Evolutionary conservation across 1,139 yeast genomes (phyloP).

Genomic region (Suhomyces terraborum): DNA sequence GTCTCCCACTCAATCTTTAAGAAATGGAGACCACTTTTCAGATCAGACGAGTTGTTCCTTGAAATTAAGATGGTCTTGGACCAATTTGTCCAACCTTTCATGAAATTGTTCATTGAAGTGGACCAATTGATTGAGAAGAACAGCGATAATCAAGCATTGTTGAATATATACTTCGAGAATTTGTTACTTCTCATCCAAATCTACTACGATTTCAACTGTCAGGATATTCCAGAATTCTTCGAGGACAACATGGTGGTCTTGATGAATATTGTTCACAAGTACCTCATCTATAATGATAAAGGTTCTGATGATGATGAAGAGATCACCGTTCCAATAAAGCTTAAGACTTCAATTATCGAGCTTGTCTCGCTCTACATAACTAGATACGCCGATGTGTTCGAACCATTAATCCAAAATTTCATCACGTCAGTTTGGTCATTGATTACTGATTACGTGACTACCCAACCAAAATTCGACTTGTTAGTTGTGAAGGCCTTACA

Average conservation of each 20-base stretch:
- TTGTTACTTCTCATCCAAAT: conserved; percentile 72
- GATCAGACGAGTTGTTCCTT: conserved; percentile 84
- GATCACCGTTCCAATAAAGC: conserved; percentile 67
- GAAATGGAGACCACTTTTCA: conserved; percentile 93
- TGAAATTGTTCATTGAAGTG: conserved; percentile 62
- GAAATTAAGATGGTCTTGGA: conserved; percentile 88
- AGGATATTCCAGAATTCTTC: conserved; percentile 96
- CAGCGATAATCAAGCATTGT: conserved; percentile 45
- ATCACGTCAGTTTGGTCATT: conserved; percentile 83
- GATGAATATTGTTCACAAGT: conserved; percentile 81
- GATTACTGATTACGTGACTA: conserved; percentile 60
- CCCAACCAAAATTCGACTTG: conserved; percentile 79
- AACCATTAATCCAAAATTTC: conserved; percentile 70
- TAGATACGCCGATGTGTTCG: conserved; percentile 90
- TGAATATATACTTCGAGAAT: conserved; percentile 65
- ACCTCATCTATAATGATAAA: conserved; percentile 63
- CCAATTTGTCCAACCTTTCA: conserved; percentile 81
- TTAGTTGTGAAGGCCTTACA: conserved; percentile 79
- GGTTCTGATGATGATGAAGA: conserved; percentile 59
- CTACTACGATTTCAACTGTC: conserved; percentile 92
- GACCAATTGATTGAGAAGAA: conserved; percentile 64
- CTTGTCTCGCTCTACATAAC: conserved; percentile 83
- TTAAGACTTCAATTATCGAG: conserved; percentile 84
- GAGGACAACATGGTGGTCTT: conserved; percentile 84
- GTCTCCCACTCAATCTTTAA: conserved; percentile 96